These are phyloP conservation scores for Harringtonia aguacate DNA, from an alignment of 2,329 filamentous ascomycete species.

Conservation along the genomic window DNA sequence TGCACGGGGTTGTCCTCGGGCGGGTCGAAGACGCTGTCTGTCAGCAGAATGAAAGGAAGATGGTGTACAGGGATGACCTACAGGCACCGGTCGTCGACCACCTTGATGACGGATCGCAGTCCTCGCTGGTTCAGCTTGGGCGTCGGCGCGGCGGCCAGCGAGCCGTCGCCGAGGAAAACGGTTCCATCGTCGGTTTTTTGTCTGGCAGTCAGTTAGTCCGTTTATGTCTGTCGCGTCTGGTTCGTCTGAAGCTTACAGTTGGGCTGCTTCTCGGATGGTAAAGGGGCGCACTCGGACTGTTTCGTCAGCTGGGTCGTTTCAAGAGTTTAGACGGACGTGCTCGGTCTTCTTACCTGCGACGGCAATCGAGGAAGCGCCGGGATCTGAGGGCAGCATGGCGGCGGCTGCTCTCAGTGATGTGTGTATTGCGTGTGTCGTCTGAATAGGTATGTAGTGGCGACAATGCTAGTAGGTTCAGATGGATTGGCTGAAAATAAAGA, in stretches of 20 bases:
- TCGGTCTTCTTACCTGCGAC: slow-evolving; percentile 37
- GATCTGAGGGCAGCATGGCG: slow-evolving; percentile 25
- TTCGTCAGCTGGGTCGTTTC: too few species aligned
- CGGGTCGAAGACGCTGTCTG: slow-evolving; percentile 79
- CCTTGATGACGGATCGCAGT: slow-evolving; percentile 85
- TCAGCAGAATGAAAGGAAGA: not conserved
- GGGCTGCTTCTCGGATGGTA: slow-evolving; percentile 86
- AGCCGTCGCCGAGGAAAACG: slow-evolving; percentile 92
- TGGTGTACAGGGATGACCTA: slow-evolving; percentile 37
- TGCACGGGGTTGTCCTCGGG: slow-evolving; percentile 91
- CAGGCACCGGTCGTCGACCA: slow-evolving; percentile 93
- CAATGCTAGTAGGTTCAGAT: too few species aligned
- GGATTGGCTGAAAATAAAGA: not conserved
- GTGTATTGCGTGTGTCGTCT: not conserved
- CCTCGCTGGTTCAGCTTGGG: slow-evolving; percentile 81
- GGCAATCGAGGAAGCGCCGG: slow-evolving; percentile 46
- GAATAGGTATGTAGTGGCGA: too few species aligned
- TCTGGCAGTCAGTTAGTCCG: not conserved
- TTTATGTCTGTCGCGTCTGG: not conserved
- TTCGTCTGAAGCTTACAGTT: slow-evolving; percentile 48
- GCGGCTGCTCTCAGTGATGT: not conserved
- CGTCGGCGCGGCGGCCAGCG: slow-evolving; percentile 73
- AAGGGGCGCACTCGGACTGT: slow-evolving; percentile 61
- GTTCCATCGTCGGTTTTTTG: slow-evolving; percentile 66
- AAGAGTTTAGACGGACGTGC: too few species aligned